Conservation (phyloP, 208 protist genomes). For the Giardia muris region DNA sequence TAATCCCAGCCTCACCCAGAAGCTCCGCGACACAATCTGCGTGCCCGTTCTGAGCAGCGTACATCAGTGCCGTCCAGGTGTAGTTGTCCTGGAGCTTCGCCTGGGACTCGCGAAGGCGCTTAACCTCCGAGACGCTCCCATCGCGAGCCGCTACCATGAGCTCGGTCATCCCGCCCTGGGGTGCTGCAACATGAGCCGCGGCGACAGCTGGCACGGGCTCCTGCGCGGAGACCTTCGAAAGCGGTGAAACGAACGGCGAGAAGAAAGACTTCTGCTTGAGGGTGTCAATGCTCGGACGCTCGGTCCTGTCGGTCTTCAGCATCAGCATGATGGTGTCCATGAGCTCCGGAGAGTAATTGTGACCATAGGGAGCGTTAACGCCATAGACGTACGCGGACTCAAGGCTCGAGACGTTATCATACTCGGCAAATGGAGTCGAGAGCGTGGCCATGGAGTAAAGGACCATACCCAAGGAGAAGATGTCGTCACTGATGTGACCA, state of each 20-base stretch:
- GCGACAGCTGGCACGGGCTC: background rate
- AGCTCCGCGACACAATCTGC: background rate
- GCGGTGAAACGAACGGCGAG: background rate
- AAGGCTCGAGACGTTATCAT: background rate
- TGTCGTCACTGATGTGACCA: background rate
- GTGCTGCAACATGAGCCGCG: background rate
- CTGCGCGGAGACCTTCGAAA: background rate
- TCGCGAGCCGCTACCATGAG: background rate
- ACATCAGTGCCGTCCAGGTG: background rate
- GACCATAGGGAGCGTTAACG: background rate
- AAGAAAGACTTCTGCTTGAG: background rate
- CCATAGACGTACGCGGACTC: background rate
- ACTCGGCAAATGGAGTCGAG: background rate
- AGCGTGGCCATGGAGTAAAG: background rate
- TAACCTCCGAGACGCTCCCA: background rate
- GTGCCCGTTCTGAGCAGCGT: background rate
- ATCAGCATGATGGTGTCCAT: background rate
- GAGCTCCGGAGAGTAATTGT: background rate
- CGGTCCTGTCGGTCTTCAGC: background rate
- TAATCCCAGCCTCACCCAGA: background rate
- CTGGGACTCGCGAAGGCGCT: background rate
- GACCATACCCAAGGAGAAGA: background rate
- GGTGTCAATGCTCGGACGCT: background rate
- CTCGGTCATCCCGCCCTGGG: background rate
- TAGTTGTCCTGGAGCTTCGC: background rate